phyloP scores from a whole-genome alignment of 257 asterid genomes.

The Solanum boliviense region DNA sequence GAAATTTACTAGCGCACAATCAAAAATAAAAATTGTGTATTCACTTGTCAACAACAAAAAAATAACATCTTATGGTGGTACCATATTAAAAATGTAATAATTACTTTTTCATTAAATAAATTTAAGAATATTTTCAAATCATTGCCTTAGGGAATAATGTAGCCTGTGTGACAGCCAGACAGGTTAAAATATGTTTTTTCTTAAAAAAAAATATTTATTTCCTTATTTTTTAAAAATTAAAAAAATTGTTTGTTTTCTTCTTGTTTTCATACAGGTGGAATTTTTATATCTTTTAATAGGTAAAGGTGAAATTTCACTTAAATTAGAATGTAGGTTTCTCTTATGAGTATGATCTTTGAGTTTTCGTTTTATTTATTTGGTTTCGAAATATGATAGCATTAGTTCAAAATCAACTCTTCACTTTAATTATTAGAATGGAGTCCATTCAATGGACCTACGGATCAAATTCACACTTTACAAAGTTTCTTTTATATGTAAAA shows the following conservation, averaged over 20 bases:
- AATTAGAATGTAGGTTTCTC: not conserved
- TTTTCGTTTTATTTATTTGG: no score
- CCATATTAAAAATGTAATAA: not conserved
- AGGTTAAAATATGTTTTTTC: not conserved
- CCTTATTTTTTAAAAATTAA: not conserved
- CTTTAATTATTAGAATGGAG: no score
- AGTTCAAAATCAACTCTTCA: no score
- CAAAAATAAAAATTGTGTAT: no score
- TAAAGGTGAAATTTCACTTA: not conserved
- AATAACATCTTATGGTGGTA: not conserved
- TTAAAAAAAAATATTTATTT: no score
- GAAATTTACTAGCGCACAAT: not conserved
- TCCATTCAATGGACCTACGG: not conserved
- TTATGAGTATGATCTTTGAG: not conserved
- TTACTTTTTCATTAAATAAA: not conserved
- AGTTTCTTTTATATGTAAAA: no score
- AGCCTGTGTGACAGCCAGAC: not conserved
- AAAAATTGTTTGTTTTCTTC: not conserved
- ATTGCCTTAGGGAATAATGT: not conserved
- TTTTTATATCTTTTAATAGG: not conserved
- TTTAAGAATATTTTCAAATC: conserved; percentile 2
- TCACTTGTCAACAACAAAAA: not conserved
- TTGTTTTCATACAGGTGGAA: not conserved
- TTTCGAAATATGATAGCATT: no score
- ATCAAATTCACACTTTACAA: no score